phyloP scores from a whole-genome alignment of 306 rosid genomes.

The Begonia peltatifolia region DNA sequence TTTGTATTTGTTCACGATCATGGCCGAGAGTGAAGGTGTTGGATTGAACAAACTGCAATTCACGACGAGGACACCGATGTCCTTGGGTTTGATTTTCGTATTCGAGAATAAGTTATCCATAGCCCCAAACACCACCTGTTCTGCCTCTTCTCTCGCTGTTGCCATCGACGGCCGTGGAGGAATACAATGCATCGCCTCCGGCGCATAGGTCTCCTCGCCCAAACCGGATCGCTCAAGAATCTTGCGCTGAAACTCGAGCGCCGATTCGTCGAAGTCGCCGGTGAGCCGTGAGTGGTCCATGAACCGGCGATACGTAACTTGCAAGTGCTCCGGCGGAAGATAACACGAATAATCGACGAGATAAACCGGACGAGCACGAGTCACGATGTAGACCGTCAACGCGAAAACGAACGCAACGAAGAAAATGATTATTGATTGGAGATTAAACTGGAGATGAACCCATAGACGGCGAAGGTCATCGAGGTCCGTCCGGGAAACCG shows the following conservation, averaged over 20 bases:
- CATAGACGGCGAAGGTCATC: slow-evolving; percentile 40
- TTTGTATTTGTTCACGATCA: slow-evolving; percentile 58
- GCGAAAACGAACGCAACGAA: slow-evolving; percentile 50
- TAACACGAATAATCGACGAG: slow-evolving; percentile 46
- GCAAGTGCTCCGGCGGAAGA: slow-evolving; percentile 45
- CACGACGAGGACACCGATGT: slow-evolving; percentile 54
- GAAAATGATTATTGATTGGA: slow-evolving; percentile 32
- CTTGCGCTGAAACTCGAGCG: slow-evolving; percentile 63
- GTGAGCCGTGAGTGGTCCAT: slow-evolving; percentile 48
- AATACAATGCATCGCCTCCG: slow-evolving; percentile 50
- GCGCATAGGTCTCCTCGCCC: slow-evolving; percentile 58
- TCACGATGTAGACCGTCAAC: slow-evolving; percentile 39
- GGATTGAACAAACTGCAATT: slow-evolving; percentile 65
- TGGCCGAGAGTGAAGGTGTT: slow-evolving; percentile 56
- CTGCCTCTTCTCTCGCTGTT: slow-evolving; percentile 52
- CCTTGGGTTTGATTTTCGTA: slow-evolving; percentile 36
- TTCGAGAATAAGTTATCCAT: slow-evolving; percentile 37
- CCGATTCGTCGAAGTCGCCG: slow-evolving; percentile 48
- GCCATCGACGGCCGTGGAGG: slow-evolving; percentile 55
- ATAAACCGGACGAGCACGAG: slow-evolving; percentile 44
- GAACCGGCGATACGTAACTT: slow-evolving; percentile 37
- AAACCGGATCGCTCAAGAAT: slow-evolving; percentile 52
- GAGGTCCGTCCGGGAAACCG: slow-evolving; percentile 41
- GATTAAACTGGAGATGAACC: slow-evolving; percentile 64
- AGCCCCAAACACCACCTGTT: slow-evolving; percentile 14